These are phyloP conservation scores for Clausena lansium DNA, from an alignment of 345 rosid genomes.

Conservation along the genomic window DNA sequence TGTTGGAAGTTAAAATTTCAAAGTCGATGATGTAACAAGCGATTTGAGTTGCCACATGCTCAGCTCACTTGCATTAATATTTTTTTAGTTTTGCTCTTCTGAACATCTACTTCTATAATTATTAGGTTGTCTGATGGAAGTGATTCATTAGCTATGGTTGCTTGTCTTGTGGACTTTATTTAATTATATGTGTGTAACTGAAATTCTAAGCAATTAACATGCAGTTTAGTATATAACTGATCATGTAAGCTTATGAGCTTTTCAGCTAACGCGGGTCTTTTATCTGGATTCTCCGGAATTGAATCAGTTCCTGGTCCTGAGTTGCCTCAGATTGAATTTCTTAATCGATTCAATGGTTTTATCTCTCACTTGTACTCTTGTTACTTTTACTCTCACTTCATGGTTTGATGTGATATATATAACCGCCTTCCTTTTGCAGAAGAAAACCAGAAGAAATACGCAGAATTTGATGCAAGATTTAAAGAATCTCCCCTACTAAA, in stretches of 20 bases:
- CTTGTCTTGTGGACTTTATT: neutral
- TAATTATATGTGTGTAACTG: too few relatives aligned
- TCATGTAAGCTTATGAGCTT: constrained; percentile 3
- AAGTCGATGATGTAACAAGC: neutral
- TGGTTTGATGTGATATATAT: neutral
- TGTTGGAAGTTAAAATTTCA: neutral
- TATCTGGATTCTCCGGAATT: constrained; percentile 80
- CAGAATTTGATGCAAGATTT: constrained; percentile 75
- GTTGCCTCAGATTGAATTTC: constrained; percentile 77
- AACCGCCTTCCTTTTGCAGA: constrained; percentile 42
- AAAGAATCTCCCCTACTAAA: constrained; percentile 79
- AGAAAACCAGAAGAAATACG: constrained; percentile 89
- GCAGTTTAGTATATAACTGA: neutral
- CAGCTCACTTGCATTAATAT: neutral
- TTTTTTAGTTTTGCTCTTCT: neutral
- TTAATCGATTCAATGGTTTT: constrained; percentile 69
- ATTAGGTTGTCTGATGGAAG: neutral
- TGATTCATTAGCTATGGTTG: neutral
- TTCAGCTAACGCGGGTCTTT: constrained; percentile 77
- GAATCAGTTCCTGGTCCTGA: constrained; percentile 93
- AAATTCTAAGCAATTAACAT: neutral
- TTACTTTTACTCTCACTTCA: neutral
- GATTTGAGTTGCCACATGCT: neutral
- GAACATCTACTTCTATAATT: neutral
- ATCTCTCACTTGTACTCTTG: neutral